phyloP scores from a whole-genome alignment of 163 green algal species.

The Scenedesmus sp. region DNA sequence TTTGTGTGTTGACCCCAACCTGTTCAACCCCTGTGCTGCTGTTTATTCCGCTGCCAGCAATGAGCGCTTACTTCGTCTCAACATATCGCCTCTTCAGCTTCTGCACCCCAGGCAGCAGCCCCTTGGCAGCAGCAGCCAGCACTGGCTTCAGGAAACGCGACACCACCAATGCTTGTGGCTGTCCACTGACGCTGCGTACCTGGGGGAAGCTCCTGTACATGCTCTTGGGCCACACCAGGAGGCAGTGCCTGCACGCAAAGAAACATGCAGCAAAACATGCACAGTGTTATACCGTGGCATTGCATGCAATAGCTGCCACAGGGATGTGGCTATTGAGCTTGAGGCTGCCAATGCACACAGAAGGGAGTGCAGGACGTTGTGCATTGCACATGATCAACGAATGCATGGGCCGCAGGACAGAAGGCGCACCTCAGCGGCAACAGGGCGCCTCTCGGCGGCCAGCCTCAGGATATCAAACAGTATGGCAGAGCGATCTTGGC shows the following conservation, averaged over 20 bases:
- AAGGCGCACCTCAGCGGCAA: no score
- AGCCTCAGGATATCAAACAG: no score
- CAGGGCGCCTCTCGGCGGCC: no score
- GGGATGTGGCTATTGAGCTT: no score
- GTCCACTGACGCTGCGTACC: background rate
- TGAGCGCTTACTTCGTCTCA: background rate
- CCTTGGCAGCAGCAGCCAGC: background rate
- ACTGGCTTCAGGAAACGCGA: slow-evolving; percentile 22
- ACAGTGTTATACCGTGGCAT: no score
- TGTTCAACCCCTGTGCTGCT: background rate
- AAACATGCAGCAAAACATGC: background rate
- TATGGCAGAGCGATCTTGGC: no score
- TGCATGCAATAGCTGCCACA: no score
- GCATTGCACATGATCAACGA: no score
- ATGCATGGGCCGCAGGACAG: no score
- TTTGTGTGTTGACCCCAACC: no score
- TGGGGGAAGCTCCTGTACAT: background rate
- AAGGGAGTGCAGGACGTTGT: no score
- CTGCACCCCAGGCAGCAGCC: background rate
- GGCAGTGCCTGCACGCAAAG: background rate
- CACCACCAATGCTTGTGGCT: background rate
- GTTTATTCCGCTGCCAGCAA: background rate
- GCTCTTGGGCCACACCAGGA: slow-evolving; percentile 17
- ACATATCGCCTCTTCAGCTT: background rate
- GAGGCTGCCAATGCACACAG: no score